Evolutionary conservation across 1,284 basidiomycete species (phyloP).

Genomic region (Schizopora paradoxa): DNA sequence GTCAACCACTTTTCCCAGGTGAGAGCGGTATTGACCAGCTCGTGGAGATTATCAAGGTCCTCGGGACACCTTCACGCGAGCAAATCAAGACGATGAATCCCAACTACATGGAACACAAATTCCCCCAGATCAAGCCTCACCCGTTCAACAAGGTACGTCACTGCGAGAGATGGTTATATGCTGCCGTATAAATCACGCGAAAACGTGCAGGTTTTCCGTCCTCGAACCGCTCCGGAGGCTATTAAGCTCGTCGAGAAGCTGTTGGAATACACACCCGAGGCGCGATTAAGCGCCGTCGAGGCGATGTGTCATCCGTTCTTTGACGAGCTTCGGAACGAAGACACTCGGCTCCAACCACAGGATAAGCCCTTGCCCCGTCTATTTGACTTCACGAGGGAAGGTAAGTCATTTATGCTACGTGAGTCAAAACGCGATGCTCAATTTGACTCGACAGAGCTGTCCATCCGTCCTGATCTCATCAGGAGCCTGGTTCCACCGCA

Average conservation of each 20-base stretch:
- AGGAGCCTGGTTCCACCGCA: slow-evolving; percentile 86
- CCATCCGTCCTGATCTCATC: slow-evolving; percentile 92
- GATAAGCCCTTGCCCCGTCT: slow-evolving; percentile 92
- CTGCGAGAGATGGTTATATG: slow-evolving; percentile 1
- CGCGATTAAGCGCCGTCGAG: slow-evolving; percentile 87
- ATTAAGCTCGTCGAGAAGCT: slow-evolving; percentile 95
- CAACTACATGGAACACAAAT: slow-evolving; percentile 99
- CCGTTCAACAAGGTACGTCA: slow-evolving; percentile 81
- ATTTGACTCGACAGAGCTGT: slow-evolving; percentile 66
- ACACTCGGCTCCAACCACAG: slow-evolving; percentile 92
- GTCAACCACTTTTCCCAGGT: slow-evolving; percentile 97
- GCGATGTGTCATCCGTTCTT: slow-evolving; percentile 97
- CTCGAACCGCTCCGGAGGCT: slow-evolving; percentile 92
- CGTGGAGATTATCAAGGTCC: slow-evolving; percentile 99
- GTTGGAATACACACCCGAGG: slow-evolving; percentile 94
- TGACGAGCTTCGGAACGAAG: slow-evolving; percentile 88
- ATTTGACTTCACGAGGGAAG: slow-evolving; percentile 96
- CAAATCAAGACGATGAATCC: slow-evolving; percentile 99
- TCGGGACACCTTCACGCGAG: slow-evolving; percentile 96
- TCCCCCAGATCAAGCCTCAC: slow-evolving; percentile 98
- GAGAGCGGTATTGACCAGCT: slow-evolving; percentile 99
- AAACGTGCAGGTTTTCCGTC: slow-evolving; percentile 93
- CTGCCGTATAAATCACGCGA: slow-evolving; percentile 10
- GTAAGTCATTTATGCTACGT: slow-evolving; percentile 42
- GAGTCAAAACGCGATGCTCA: background rate